Conservation (phyloP, 345 rosid species). For the Euclidium syriacum region DNA sequence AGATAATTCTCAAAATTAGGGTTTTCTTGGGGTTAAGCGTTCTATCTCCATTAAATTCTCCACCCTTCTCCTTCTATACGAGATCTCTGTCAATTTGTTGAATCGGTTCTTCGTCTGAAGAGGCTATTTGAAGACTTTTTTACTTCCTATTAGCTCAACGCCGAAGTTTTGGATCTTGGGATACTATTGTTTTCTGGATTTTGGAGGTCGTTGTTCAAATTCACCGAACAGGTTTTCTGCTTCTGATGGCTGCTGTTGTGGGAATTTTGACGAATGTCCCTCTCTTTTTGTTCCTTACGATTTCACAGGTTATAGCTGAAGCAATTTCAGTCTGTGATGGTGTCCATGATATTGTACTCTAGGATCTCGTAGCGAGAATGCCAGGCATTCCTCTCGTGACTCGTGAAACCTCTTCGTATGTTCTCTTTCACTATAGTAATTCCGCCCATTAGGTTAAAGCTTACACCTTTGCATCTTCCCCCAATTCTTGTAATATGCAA, state of each 20-base stretch:
- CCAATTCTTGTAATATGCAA: not conserved
- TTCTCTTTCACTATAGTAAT: slow-evolving; percentile 4
- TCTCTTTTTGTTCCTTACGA: not conserved
- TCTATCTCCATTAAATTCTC: slow-evolving; percentile 13
- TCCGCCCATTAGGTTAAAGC: not conserved
- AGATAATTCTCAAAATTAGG: slow-evolving; percentile 19
- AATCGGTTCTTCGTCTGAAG: slow-evolving; percentile 1
- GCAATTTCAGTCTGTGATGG: slow-evolving; percentile 8
- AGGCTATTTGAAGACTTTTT: not conserved
- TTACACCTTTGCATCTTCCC: not conserved
- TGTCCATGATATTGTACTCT: slow-evolving; percentile 29
- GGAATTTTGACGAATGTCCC: not conserved
- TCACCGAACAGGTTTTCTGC: not conserved
- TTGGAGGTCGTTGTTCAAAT: slow-evolving; percentile 4
- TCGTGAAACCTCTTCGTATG: slow-evolving; percentile 79
- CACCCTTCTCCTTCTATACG: not conserved
- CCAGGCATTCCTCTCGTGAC: slow-evolving; percentile 86
- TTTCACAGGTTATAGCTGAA: slow-evolving; percentile 9
- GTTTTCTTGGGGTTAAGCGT: slow-evolving; percentile 1
- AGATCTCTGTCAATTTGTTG: not conserved
- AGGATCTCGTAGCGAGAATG: slow-evolving; percentile 51
- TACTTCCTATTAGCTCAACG: slow-evolving; percentile 5
- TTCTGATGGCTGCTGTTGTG: not conserved
- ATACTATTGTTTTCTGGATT: not conserved
- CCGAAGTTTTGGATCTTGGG: not conserved